phyloP scores from a whole-genome alignment of 2,329 filamentous ascomycete species.

The Cercospora brassicicola region DNA sequence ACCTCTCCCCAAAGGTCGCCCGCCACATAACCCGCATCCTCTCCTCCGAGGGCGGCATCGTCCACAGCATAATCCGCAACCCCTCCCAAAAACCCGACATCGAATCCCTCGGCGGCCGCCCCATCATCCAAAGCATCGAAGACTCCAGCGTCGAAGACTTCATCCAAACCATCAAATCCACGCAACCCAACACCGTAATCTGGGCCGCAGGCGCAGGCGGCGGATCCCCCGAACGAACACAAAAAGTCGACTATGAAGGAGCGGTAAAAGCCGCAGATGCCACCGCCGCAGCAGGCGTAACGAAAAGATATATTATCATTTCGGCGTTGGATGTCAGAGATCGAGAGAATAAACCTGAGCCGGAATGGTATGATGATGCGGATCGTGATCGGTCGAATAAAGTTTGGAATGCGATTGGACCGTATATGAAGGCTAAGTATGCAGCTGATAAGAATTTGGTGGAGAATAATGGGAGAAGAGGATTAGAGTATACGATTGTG shows the following conservation, averaged over 20 bases:
- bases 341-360: conserved; percentile 41
- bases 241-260: conserved; percentile 63
- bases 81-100: conserved; percentile 40
- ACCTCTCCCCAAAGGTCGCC: conserved; percentile 41
- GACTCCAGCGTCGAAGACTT: conserved; percentile 43
- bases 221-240: conserved; percentile 55
- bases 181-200: conserved; percentile 38
- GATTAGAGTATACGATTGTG: conserved; percentile 50
- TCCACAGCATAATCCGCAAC: conserved; percentile 39
- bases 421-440: conserved; percentile 48
- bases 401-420: conserved; percentile 44
- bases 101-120: conserved; percentile 44
- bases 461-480: conserved; percentile 41
- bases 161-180: conserved; percentile 39
- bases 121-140: conserved; percentile 49
- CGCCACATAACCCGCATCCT: conserved; percentile 39
- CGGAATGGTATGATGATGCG: conserved; percentile 48
- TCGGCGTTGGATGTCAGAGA: conserved; percentile 61
- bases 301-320: conserved; percentile 62
- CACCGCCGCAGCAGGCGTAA: conserved; percentile 57
- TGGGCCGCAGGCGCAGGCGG: conserved; percentile 39
- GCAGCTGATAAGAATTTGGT: conserved; percentile 46
- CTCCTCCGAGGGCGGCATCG: conserved; percentile 31
- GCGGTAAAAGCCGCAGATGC: conserved; percentile 64
- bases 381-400: conserved; percentile 41